A percentile compares a stretch with the other conserved stretches of the same genome.
Conservation (phyloP, 2,329 filamentous ascomycete species). For the Lithohypha guttulata region DNA sequence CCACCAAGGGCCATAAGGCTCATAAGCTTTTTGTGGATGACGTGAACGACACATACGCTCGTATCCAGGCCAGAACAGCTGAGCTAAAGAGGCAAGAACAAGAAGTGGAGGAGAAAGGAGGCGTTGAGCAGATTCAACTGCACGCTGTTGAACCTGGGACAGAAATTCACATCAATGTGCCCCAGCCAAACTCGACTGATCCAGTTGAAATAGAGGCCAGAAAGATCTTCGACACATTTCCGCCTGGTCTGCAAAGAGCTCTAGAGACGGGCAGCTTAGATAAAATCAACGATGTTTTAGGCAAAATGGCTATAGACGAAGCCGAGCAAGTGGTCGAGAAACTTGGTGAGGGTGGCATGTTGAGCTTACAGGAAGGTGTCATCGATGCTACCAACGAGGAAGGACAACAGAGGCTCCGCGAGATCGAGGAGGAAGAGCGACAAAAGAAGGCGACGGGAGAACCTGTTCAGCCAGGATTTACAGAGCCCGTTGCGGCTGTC, state of each 20-base stretch:
- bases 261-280: slow-evolving; percentile 83
- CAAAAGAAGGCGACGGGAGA: slow-evolving; percentile 20
- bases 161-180: slow-evolving; percentile 78
- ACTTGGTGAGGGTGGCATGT: slow-evolving; percentile 71
- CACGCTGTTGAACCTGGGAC: slow-evolving; percentile 92
- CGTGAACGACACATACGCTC: slow-evolving; percentile 74
- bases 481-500: neutral
- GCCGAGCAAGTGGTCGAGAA: slow-evolving; percentile 76
- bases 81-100: slow-evolving; percentile 57
- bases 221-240: slow-evolving; percentile 72
- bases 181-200: slow-evolving; percentile 56
- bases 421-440: slow-evolving; percentile 53
- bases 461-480: slow-evolving; percentile 10
- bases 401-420: slow-evolving; percentile 64
- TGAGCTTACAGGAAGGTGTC: slow-evolving; percentile 84
- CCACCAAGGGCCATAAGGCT: slow-evolving; percentile 78
- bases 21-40: slow-evolving; percentile 86
- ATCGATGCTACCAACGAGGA: slow-evolving; percentile 91
- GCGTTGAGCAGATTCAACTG: slow-evolving; percentile 91
- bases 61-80: slow-evolving; percentile 64
- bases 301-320: slow-evolving; percentile 78
- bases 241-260: slow-evolving; percentile 68
- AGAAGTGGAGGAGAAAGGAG: slow-evolving; percentile 43
- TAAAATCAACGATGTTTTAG: slow-evolving; percentile 75
- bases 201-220: slow-evolving; percentile 51